Percentiles rank a stretch among this genome's conserved stretches.
phyloP scores from a whole-genome alignment of 1,284 basidiomycete species.

The Sparassis latifolia region DNA sequence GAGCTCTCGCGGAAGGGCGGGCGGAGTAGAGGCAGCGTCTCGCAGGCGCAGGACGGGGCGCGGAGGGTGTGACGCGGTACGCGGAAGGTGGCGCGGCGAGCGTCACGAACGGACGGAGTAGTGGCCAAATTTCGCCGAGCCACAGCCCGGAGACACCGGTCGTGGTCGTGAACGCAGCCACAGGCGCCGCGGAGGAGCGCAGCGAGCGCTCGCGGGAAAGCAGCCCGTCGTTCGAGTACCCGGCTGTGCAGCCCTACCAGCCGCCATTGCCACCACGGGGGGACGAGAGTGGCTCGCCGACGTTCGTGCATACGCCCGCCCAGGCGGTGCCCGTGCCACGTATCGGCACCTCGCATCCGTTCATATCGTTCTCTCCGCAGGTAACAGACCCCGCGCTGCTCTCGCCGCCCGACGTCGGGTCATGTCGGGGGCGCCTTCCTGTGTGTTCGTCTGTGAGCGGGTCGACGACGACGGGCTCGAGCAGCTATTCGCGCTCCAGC shows the following conservation, averaged over 20 bases:
- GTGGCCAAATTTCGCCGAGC: conserved; percentile 9
- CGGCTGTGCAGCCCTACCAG: neutral
- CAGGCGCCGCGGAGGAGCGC: conserved; percentile 28
- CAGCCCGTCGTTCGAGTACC: conserved; percentile 12
- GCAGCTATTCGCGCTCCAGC: conserved; percentile 20
- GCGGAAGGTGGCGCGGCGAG: conserved; percentile 20
- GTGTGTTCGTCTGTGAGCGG: conserved; percentile 22
- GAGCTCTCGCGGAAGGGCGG: conserved; percentile 10
- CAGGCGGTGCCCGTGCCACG: conserved; percentile 17
- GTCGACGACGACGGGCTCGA: conserved; percentile 26
- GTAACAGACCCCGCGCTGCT: conserved; percentile 18
- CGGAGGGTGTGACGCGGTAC: conserved; percentile 15
- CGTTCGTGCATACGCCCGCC: conserved; percentile 8
- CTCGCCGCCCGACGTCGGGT: conserved; percentile 18
- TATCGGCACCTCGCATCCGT: conserved; percentile 12
- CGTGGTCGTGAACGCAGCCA: conserved; percentile 27
- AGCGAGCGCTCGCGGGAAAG: conserved; percentile 23
- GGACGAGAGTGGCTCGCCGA: conserved; percentile 1
- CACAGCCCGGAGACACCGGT: conserved; percentile 21
- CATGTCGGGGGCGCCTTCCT: conserved; percentile 20
- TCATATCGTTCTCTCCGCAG: conserved; percentile 9
- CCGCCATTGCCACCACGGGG: neutral
- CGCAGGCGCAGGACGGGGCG: conserved; percentile 15
- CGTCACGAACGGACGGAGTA: conserved; percentile 22
- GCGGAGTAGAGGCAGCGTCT: conserved; percentile 9